phyloP scores from a whole-genome alignment of 352 stramenopile species.

The Blastocystis sp. region DNA sequence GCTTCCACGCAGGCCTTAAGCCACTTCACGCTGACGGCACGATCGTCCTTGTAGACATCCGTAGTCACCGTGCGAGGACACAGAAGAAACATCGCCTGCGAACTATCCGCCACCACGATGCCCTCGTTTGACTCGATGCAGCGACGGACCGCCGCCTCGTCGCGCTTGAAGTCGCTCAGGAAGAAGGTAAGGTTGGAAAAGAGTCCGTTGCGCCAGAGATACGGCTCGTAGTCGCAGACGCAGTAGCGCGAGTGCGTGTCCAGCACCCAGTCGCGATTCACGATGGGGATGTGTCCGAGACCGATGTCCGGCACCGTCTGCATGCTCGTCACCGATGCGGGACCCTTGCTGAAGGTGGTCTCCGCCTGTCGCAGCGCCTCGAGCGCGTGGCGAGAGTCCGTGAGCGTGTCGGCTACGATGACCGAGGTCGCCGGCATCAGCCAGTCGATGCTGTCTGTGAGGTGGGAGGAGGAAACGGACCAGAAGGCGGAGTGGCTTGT shows the following conservation, averaged over 20 bases:
- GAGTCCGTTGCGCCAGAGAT: not conserved
- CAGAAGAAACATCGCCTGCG: slow-evolving; percentile 10
- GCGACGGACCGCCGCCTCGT: not conserved
- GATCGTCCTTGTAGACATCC: slow-evolving; percentile 43
- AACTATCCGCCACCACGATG: not conserved
- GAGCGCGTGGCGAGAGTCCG: not conserved
- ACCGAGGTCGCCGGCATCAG: not conserved
- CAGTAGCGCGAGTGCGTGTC: slow-evolving; percentile 17
- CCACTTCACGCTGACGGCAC: slow-evolving; percentile 28
- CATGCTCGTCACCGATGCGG: not conserved
- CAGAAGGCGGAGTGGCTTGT: slow-evolving; percentile 15
- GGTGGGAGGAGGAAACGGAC: not conserved
- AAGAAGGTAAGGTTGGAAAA: slow-evolving; percentile 52
- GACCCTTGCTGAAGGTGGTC: too few relatives aligned
- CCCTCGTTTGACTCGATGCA: slow-evolving; percentile 41
- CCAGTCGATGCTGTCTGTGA: not conserved
- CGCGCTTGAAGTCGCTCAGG: slow-evolving; percentile 40
- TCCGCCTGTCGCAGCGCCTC: not conserved
- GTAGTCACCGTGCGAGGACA: slow-evolving; percentile 33
- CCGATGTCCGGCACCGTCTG: not conserved
- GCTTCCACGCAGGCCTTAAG: not conserved
- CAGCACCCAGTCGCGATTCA: slow-evolving; percentile 30
- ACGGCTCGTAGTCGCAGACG: not conserved
- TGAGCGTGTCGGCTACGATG: slow-evolving; percentile 37
- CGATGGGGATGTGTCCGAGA: not conserved